Conservation (phyloP, 352 stramenopile genomes). For the Pythium vanterpoolii region DNA sequence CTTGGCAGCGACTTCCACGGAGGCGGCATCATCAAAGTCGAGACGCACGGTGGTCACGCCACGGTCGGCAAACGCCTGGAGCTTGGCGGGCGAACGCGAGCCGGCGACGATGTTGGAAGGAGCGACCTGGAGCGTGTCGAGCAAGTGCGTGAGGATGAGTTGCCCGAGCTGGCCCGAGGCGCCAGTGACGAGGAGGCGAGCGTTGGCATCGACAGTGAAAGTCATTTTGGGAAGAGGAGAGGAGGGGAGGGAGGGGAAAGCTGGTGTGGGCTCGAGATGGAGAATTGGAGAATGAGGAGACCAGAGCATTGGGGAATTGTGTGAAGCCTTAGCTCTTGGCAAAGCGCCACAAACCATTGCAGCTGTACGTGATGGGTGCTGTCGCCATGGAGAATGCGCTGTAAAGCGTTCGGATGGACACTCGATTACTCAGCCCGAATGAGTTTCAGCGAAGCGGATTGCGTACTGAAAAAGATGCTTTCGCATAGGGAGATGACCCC, state of each 20-base stretch:
- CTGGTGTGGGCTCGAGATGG: background rate
- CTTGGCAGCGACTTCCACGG: conserved; percentile 16
- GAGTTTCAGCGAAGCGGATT: too few relatives aligned
- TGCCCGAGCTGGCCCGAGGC: conserved; percentile 24
- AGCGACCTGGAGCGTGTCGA: conserved; percentile 25
- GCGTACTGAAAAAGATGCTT: too few relatives aligned
- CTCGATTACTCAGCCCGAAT: too few relatives aligned
- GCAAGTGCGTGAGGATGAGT: conserved; percentile 20
- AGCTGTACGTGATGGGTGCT: too few relatives aligned
- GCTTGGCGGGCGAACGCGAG: conserved; percentile 17
- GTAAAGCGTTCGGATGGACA: too few relatives aligned
- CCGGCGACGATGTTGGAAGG: conserved; percentile 21
- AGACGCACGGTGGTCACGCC: conserved; percentile 12
- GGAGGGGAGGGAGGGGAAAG: background rate
- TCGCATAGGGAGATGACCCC: too few relatives aligned
- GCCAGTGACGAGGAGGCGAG: conserved; percentile 25
- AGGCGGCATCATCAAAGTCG: conserved; percentile 13
- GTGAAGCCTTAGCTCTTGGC: background rate
- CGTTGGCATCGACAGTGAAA: conserved; percentile 6
- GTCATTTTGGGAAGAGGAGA: background rate
- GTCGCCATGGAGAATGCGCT: too few relatives aligned
- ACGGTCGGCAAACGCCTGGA: conserved; percentile 4
- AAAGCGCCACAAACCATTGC: too few relatives aligned
- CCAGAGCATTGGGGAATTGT: background rate
- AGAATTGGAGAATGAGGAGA: conserved; percentile 1